phyloP scores from a whole-genome alignment of 2,329 filamentous ascomycete genomes.

The Tolypocladium amazonense region DNA sequence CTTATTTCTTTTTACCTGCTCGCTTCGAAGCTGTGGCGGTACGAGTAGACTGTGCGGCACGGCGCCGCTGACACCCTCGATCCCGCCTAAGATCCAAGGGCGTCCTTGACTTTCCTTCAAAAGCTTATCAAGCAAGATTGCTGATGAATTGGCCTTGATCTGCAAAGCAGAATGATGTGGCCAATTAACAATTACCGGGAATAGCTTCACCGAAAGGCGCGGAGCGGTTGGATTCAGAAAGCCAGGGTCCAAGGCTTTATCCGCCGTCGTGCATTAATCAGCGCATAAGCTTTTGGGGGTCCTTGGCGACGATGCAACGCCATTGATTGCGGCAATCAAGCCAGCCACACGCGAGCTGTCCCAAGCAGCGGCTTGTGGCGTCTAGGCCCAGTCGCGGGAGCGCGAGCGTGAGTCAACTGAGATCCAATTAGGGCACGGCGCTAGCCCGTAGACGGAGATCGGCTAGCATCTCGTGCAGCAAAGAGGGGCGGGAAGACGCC shows the following conservation, averaged over 20 bases:
- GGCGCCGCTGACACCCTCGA: not conserved
- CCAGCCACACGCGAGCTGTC: not conserved
- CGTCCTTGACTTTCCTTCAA: not conserved
- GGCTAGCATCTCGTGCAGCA: slow-evolving; percentile 7
- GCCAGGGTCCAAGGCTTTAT: not conserved
- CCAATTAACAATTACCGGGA: not conserved
- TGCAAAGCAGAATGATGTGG: not conserved
- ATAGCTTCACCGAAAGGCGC: not conserved
- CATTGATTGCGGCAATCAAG: not conserved
- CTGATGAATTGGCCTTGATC: not conserved
- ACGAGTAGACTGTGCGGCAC: not conserved
- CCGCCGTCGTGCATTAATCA: not conserved
- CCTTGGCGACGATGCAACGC: not conserved
- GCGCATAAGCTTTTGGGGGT: not conserved
- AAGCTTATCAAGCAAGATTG: not conserved
- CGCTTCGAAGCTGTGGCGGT: not conserved
- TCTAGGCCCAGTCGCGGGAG: not conserved
- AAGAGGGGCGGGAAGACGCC: not conserved
- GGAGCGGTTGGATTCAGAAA: not conserved
- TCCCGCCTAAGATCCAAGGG: not conserved
- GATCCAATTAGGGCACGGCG: slow-evolving; percentile 1
- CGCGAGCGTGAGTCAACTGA: slow-evolving; percentile 1
- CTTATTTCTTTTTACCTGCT: not conserved
- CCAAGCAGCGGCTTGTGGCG: not conserved
- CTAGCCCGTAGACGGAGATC: slow-evolving; percentile 9